Evolutionary conservation across 257 asterid genomes (phyloP), one percentile per base, ranked within the genome.

Genomic region (Anisodus tanguticus): DNA sequence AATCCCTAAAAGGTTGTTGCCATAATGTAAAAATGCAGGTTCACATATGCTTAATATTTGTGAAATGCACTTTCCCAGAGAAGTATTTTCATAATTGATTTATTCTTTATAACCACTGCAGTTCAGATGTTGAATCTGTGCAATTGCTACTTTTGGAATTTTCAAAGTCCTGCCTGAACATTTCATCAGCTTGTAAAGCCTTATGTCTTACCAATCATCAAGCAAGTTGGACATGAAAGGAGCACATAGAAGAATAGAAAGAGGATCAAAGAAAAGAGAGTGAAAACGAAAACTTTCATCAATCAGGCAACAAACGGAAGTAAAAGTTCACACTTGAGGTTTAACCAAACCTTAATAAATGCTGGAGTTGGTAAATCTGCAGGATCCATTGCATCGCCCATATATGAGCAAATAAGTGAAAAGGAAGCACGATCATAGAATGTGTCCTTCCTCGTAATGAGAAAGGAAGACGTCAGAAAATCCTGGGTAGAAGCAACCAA

Each of bases 401-500:
- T 89, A 86, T 93, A 93, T 60, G 98, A 90, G 88, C 98, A 94
- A 85, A 96, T 89, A 66, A 96, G 94, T 6, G 99, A 91, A 91
- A 94, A 96, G 13, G 97, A 85, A 76, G 99, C 93, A 12, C 99
- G 97, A 59, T 96, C 95, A 81, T 96, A 96, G 87, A 96, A 96
- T 62, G 99, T 93, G 90, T 96, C 99, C 88, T 94, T 96, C 90
- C 99, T 91, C 57, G 99, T 96, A 86, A 96, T 92, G 87, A 96
- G 97, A 88, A 86, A 96, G 72, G 99, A 96, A 51, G 99, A 92
- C n/a, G 99, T 96, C 69, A 96, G 88, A 91, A 96, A 96, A 90
- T 96, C 99, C 78, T 96, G 99, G 6, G 99, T 96, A 12, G 99
- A 96, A 84, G 99, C 99, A 86, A 96, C 99, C 98, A 96, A 93